Evolutionary conservation across 2,329 filamentous ascomycete species (phyloP), one percentile per base, ranked within the genome.

Genomic region (Colletotrichum sp.): DNA sequence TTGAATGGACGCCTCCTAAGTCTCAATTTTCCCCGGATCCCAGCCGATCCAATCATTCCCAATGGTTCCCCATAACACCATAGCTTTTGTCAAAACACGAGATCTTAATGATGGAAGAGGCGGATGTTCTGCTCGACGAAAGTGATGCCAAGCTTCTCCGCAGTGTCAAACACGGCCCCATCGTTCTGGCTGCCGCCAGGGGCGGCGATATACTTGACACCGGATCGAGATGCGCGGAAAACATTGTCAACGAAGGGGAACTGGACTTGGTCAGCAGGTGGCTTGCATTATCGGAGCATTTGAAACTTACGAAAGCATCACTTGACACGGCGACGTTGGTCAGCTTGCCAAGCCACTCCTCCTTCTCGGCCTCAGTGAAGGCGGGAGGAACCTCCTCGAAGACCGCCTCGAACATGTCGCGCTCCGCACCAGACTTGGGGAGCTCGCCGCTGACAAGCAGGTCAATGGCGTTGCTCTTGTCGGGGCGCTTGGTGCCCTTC

Each of bases 191-290:
- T 98, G 74, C 97, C 97, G 67, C 92, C 94, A 12, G 97, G 97
- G 52, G 96, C 96, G 71, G 97, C 96, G 82, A 99, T 95, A 88
- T 98, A 99, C 89, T 98, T 99, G 83, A 92, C 96, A 66, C 97
- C 97, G 26, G 95, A 98, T 81, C 95, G 92, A 78, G 92, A 93
- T 68, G 96, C 95, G 79, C 97, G 93, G 92, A 98, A 98, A 79
- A 99, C 94, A 82, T 99, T 99, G 89, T 99, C 97, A 82, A 95
- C 95, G 88, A 99, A 99, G 80, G 97, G 97, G 92, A 99, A 99
- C 95, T 95, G 75, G 9, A 59, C 6, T 4, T 8, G 32, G 78
- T 85, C 80, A 85, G 83, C 59, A 76, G 30, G 30, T 69, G 57
- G n/a, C 49, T 32, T 9, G 8, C 5, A 52, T 18, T 26, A 34